Evolutionary conservation across 352 stramenopile species (phyloP).

Genomic region (Saprolegnia parasitica): DNA sequence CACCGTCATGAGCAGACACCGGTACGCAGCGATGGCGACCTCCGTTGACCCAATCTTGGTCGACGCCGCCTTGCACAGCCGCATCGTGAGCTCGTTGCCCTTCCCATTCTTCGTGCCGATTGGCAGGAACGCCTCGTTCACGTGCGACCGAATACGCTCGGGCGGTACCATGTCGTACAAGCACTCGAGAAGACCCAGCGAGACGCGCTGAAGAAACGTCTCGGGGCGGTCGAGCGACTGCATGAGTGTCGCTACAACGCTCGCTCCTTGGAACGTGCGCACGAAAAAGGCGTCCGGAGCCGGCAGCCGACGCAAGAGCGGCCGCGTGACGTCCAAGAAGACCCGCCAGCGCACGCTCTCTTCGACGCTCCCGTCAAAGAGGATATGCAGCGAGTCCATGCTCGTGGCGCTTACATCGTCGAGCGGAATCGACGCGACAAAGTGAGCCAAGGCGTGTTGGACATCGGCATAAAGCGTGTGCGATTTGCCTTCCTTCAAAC

Average conservation of each 20-base stretch:
- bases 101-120: constrained; percentile 58
- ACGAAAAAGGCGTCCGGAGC: not conserved
- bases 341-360: constrained; percentile 41
- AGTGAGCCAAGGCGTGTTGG: constrained; percentile 44
- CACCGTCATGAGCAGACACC: constrained; percentile 67
- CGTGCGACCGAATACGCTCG: constrained; percentile 44
- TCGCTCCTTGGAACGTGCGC: not conserved
- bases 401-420: constrained; percentile 17
- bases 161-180: constrained; percentile 4
- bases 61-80: constrained; percentile 76
- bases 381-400: constrained; percentile 35
- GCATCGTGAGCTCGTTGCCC: constrained; percentile 77
- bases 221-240: not conserved
- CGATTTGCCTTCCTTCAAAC: constrained; percentile 51
- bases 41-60: constrained; percentile 61
- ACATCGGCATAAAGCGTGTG: constrained; percentile 60
- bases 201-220: not conserved
- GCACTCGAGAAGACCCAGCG: constrained; percentile 15
- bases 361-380: constrained; percentile 43
- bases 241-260: constrained; percentile 42
- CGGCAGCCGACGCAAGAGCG: constrained; percentile 43
- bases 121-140: constrained; percentile 68
- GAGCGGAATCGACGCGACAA: constrained; percentile 29
- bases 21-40: constrained; percentile 50
- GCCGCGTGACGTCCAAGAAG: constrained; percentile 47